phyloP scores from a whole-genome alignment of 2,329 filamentous ascomycete species.

The Monilinia vaccinii-corymbosi region DNA sequence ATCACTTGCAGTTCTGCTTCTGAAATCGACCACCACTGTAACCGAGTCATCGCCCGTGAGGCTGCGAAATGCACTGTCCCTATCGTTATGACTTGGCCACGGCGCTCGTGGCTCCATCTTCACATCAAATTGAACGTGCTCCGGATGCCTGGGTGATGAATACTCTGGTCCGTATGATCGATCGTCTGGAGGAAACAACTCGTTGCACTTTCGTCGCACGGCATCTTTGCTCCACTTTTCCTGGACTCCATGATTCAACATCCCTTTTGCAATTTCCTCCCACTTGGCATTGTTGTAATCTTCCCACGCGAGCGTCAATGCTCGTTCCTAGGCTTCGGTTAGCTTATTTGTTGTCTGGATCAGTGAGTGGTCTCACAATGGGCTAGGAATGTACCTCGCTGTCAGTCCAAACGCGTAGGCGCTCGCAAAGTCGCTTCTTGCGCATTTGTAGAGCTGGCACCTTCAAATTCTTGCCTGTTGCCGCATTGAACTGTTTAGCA shows the following conservation, averaged over 20 bases:
- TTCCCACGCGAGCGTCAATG: conserved; percentile 27
- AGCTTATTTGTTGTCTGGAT: conserved; percentile 8
- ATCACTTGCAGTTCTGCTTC: conserved; percentile 16
- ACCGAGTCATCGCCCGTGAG: conserved; percentile 3
- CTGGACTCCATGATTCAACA: conserved; percentile 28
- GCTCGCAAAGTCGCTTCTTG: conserved; percentile 30
- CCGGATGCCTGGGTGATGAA: neutral
- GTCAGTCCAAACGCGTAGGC: conserved; percentile 23
- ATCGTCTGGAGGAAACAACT: conserved; percentile 19
- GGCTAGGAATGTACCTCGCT: conserved; percentile 17
- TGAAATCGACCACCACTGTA: conserved; percentile 14
- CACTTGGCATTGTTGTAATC: conserved; percentile 28
- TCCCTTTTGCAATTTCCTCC: conserved; percentile 27
- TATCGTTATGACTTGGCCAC: neutral
- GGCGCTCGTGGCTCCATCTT: conserved; percentile 5
- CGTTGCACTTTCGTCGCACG: conserved; percentile 29
- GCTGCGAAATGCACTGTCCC: neutral
- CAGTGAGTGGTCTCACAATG: conserved; percentile 9
- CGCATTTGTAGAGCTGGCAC: conserved; percentile 32
- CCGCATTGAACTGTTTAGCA: conserved; percentile 25
- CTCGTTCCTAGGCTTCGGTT: conserved; percentile 22
- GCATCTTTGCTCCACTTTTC: conserved; percentile 30
- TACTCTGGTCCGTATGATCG: neutral
- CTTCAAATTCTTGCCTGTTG: conserved; percentile 25
- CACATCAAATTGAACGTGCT: neutral